Conservation (phyloP, 306 rosid genomes). For the Cicer pinnatifidum region DNA sequence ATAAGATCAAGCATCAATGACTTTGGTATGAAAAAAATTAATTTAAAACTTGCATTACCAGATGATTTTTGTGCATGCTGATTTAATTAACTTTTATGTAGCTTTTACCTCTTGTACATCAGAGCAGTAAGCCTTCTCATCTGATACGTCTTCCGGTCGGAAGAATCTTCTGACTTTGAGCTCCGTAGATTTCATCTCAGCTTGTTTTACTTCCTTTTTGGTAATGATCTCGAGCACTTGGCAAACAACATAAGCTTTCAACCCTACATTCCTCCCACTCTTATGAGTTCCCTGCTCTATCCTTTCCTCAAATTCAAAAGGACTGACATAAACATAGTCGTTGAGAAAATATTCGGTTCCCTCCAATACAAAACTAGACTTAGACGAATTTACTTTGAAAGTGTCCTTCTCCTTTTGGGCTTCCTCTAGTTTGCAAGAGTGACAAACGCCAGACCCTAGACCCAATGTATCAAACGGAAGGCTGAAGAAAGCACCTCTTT, state of each 20-base stretch:
- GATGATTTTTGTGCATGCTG: not conserved
- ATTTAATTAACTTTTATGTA: slow-evolving; percentile 4
- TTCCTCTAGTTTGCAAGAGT: slow-evolving; percentile 68
- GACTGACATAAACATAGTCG: slow-evolving; percentile 72
- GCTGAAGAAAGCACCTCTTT: slow-evolving; percentile 79
- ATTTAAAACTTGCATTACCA: not conserved
- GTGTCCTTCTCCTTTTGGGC: slow-evolving; percentile 58
- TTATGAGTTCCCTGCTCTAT: slow-evolving; percentile 61
- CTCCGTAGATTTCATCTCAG: slow-evolving; percentile 57
- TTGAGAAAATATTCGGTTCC: slow-evolving; percentile 68
- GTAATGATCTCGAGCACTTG: slow-evolving; percentile 69
- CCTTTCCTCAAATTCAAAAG: slow-evolving; percentile 64
- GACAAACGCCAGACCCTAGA: slow-evolving; percentile 75
- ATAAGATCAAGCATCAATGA: slow-evolving; percentile 5
- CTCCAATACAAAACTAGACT: slow-evolving; percentile 58
- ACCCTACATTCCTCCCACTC: slow-evolving; percentile 87
- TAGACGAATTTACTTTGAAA: slow-evolving; percentile 61
- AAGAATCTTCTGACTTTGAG: slow-evolving; percentile 82
- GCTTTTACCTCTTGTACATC: slow-evolving; percentile 57
- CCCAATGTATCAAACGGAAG: slow-evolving; percentile 72
- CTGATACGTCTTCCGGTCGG: slow-evolving; percentile 89
- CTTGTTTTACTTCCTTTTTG: slow-evolving; percentile 56
- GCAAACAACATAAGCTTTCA: slow-evolving; percentile 81
- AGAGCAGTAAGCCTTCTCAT: slow-evolving; percentile 66
- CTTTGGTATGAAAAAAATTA: not conserved